phyloP scores from a whole-genome alignment of 352 stramenopile genomes.

The Plasmopara muralis region DNA sequence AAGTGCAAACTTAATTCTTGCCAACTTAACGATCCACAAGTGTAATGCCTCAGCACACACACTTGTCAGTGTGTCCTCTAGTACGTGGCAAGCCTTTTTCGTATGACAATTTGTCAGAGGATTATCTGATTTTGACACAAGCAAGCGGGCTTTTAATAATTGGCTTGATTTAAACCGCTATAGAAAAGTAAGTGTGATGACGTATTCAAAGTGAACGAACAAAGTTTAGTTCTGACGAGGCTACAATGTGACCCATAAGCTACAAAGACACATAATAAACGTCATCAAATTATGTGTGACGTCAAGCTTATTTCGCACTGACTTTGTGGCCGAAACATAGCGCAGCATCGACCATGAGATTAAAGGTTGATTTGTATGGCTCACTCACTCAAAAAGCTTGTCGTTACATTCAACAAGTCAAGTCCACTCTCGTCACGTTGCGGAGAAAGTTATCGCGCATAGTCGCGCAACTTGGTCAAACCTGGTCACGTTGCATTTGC shows the following conservation, averaged over 20 bases:
- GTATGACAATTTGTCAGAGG: too few species aligned
- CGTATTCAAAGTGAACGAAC: conserved; percentile 11
- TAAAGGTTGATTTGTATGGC: not conserved
- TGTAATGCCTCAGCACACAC: too few species aligned
- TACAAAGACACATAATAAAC: conserved; percentile 69
- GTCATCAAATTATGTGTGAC: conserved; percentile 79
- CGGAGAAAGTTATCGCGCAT: conserved; percentile 62
- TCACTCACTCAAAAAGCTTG: not conserved
- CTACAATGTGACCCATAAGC: conserved; percentile 1
- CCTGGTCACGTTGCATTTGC: conserved; percentile 85
- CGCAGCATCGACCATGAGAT: conserved; percentile 53
- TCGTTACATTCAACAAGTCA: conserved; percentile 49
- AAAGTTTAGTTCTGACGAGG: not conserved
- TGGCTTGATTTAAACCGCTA: not conserved
- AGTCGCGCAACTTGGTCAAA: conserved; percentile 95
- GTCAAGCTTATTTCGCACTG: conserved; percentile 72
- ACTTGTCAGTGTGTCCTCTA: too few species aligned
- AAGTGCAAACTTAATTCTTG: too few species aligned
- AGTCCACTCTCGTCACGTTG: conserved; percentile 49
- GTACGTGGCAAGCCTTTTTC: too few species aligned
- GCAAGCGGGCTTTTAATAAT: too few species aligned
- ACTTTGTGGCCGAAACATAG: conserved; percentile 64
- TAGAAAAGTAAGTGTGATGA: conserved; percentile 17
- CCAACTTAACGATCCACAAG: too few species aligned
- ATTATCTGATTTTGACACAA: too few species aligned